phyloP scores from a whole-genome alignment of 345 rosid genomes.

The Draba incana region DNA sequence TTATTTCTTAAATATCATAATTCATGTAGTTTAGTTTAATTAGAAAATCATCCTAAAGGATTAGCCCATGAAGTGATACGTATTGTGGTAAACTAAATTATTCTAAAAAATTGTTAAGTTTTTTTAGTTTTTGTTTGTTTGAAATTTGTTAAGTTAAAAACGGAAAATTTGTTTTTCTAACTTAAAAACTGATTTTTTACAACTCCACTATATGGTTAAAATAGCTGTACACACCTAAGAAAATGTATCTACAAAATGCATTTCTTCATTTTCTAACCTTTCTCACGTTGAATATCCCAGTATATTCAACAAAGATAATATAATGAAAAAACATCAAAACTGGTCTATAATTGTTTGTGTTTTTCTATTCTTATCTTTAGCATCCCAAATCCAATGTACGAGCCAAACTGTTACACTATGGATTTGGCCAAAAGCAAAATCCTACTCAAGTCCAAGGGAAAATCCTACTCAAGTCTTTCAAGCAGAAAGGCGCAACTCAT shows the following conservation, averaged over 20 bases:
- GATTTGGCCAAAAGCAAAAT: too few relatives aligned
- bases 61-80: too few relatives aligned
- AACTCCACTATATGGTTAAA: neutral
- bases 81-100: too few relatives aligned
- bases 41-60: too few relatives aligned
- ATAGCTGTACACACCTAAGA: neutral
- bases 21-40: too few relatives aligned
- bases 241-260: neutral
- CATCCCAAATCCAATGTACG: constrained; percentile 16
- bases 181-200: neutral
- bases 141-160: neutral
- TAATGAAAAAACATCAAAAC: constrained; percentile 12
- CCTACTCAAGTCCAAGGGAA: too few relatives aligned
- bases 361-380: constrained; percentile 11
- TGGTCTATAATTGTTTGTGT: neutral
- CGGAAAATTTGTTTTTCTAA: neutral
- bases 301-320: neutral
- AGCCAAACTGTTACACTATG: too few relatives aligned
- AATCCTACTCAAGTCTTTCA: too few relatives aligned
- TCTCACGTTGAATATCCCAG: neutral
- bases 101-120: too few relatives aligned
- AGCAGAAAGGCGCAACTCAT: too few relatives aligned
- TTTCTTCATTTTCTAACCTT: too few relatives aligned
- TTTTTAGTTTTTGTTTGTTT: too few relatives aligned
- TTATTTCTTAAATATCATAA: neutral